Conservation (phyloP, 2,329 filamentous ascomycete genomes). For the Pseudopithomyces chartarum region DNA sequence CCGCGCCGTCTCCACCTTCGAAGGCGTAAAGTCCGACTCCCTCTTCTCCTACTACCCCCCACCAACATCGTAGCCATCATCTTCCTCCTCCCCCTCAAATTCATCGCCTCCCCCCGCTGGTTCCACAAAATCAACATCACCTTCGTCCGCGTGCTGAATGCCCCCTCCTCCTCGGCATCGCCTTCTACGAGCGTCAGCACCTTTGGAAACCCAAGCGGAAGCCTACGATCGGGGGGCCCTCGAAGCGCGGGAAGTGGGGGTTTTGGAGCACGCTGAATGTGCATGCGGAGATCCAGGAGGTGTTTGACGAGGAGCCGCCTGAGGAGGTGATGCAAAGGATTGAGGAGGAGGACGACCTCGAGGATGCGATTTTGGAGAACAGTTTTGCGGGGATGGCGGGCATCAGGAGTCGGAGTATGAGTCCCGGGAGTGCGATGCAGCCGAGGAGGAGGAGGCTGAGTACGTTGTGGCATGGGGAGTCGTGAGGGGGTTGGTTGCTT, state of each 20-base stretch:
- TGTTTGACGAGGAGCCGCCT: conserved; percentile 74
- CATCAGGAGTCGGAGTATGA: conserved; percentile 30
- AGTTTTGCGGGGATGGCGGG: conserved; percentile 35
- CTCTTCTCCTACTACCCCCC: conserved; percentile 83
- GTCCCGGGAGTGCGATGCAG: conserved; percentile 33
- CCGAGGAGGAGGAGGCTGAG: conserved; percentile 40
- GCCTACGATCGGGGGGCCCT: conserved; percentile 27
- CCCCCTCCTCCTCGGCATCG: conserved; percentile 76
- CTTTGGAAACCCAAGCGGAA: conserved; percentile 63
- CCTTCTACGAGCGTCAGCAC: conserved; percentile 70
- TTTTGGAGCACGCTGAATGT: conserved; percentile 69
- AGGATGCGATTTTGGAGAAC: conserved; percentile 50
- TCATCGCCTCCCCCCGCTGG: conserved; percentile 78
- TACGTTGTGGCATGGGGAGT: conserved; percentile 38
- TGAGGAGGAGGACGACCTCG: conserved; percentile 56
- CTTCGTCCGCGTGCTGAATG: conserved; percentile 73
- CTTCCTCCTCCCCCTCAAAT: conserved; percentile 76
- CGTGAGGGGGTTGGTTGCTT: background rate
- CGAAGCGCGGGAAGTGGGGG: conserved; percentile 57
- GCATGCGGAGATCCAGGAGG: conserved; percentile 72
- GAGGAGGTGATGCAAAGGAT: conserved; percentile 56
- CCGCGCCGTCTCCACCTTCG: conserved; percentile 78
- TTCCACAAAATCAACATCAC: conserved; percentile 90
- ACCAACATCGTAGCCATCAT: conserved; percentile 82
- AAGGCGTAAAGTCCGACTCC: conserved; percentile 83